Conservation (phyloP, 139 green algal species). For the Zygnema circumcarinatum region DNA sequence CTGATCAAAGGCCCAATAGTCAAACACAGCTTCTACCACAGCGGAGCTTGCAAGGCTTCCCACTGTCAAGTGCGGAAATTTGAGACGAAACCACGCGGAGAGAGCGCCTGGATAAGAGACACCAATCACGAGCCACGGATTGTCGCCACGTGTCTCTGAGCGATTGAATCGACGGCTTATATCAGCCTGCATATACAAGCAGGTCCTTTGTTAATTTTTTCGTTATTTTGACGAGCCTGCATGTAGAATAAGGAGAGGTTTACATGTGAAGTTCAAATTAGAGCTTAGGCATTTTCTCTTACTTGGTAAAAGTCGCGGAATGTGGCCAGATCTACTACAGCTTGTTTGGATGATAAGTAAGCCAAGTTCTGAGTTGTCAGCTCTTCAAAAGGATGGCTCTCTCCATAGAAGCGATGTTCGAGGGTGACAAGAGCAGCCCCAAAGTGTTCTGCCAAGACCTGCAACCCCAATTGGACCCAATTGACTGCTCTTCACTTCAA, state of each 20-base stretch:
- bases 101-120: constrained; percentile 48
- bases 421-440: constrained; percentile 47
- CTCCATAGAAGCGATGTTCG: constrained; percentile 56
- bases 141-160: constrained; percentile 1
- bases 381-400: constrained; percentile 35
- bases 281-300: too few relatives aligned
- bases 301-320: constrained; percentile 47
- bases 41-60: constrained; percentile 44
- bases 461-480: neutral
- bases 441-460: constrained; percentile 44
- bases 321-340: constrained; percentile 28
- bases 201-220: neutral
- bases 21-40: constrained; percentile 36
- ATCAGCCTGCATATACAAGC: neutral
- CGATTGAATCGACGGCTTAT: constrained; percentile 9
- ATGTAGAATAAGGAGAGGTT: too few relatives aligned
- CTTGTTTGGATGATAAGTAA: constrained; percentile 49
- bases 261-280: too few relatives aligned
- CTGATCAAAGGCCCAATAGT: constrained; percentile 40
- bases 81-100: constrained; percentile 37
- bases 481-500: neutral
- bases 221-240: neutral
- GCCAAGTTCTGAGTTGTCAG: constrained; percentile 21
- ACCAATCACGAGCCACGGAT: constrained; percentile 49
- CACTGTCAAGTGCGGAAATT: constrained; percentile 43